Conservation (phyloP, 1,139 yeast genomes). For the Entelexis paramagnoliae region DNA sequence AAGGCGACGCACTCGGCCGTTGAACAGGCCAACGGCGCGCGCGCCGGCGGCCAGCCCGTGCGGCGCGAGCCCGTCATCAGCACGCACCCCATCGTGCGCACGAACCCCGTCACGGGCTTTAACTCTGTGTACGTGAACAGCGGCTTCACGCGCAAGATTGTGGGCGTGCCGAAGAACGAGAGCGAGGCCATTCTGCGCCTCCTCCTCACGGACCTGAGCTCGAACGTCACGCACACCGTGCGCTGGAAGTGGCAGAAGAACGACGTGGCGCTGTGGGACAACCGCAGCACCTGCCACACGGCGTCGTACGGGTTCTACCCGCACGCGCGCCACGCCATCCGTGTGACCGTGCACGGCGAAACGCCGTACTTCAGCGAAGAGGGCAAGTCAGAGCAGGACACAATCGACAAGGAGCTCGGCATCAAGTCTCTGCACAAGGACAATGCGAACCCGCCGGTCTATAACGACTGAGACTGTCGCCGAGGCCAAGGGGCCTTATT, state of each 20-base stretch:
- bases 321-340: constrained; percentile 52
- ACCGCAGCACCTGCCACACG: constrained; percentile 53
- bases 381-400: constrained; percentile 26
- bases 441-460: constrained; percentile 21
- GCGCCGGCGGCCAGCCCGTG: constrained; percentile 47
- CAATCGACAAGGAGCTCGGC: constrained; percentile 20
- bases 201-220: constrained; percentile 44
- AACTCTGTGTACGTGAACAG: constrained; percentile 51
- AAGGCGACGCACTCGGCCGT: constrained; percentile 58
- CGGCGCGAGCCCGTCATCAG: constrained; percentile 51
- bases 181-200: constrained; percentile 47
- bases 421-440: constrained; percentile 20
- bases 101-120: constrained; percentile 57
- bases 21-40: constrained; percentile 48
- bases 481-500: no score
- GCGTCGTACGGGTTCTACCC: constrained; percentile 39
- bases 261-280: constrained; percentile 66
- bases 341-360: constrained; percentile 58
- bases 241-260: constrained; percentile 50
- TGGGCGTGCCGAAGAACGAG: constrained; percentile 57
- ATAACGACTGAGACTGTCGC: constrained; percentile 18
- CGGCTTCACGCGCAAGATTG: constrained; percentile 52
- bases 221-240: constrained; percentile 44
- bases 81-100: constrained; percentile 57
- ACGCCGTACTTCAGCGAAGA: constrained; percentile 26